Evolutionary conservation across 2,329 filamentous ascomycete species (phyloP).

Genomic region (Aureobasidium lini): DNA sequence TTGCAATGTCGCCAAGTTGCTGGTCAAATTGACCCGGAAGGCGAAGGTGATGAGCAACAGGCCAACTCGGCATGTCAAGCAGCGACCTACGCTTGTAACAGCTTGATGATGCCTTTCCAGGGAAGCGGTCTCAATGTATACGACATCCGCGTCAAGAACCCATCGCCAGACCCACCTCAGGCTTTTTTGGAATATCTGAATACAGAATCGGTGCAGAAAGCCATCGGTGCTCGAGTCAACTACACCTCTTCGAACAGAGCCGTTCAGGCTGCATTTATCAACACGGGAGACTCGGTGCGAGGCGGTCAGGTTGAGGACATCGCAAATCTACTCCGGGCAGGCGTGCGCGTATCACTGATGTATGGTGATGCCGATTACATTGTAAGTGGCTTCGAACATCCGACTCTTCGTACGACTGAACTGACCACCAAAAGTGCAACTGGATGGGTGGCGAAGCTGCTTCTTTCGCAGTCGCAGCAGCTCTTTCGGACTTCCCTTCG

Average conservation of each 20-base stretch:
- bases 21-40: slow-evolving; percentile 26
- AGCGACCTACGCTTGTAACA: slow-evolving; percentile 21
- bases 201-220: slow-evolving; percentile 36
- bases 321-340: slow-evolving; percentile 33
- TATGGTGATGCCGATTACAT: slow-evolving; percentile 56
- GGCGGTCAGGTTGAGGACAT: slow-evolving; percentile 34
- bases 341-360: slow-evolving; percentile 57
- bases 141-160: slow-evolving; percentile 36
- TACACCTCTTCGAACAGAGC: slow-evolving; percentile 37
- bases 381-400: slow-evolving; percentile 15
- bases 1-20: slow-evolving; percentile 28
- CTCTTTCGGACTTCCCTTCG: slow-evolving; percentile 18
- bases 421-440: slow-evolving; percentile 34
- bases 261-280: slow-evolving; percentile 35
- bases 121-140: slow-evolving; percentile 33
- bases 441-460: slow-evolving; percentile 70
- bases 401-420: too few relatives aligned
- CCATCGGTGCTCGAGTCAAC: slow-evolving; percentile 45
- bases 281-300: slow-evolving; percentile 40
- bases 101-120: slow-evolving; percentile 18
- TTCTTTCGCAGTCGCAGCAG: slow-evolving; percentile 51
- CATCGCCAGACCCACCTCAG: slow-evolving; percentile 31
- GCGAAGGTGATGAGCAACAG: slow-evolving; percentile 25
- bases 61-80: slow-evolving; percentile 28
- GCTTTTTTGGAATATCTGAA: slow-evolving; percentile 47